Conservation (phyloP, 2,329 filamentous ascomycete genomes). For the Exophiala oligosperma region DNA sequence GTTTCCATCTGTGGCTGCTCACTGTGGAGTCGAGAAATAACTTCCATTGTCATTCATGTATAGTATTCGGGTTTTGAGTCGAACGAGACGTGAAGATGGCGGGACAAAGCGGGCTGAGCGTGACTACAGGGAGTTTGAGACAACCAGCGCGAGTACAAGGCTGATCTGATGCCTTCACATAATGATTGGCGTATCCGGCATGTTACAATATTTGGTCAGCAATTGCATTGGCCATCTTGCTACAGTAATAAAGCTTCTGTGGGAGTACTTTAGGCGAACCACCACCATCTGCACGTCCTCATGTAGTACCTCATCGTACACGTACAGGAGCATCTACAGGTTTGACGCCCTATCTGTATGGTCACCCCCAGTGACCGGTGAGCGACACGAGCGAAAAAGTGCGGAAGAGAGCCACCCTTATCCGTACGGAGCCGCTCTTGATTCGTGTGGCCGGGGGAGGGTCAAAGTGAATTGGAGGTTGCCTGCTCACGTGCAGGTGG, state of each 20-base stretch:
- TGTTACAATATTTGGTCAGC: not conserved
- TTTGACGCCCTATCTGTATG: no score
- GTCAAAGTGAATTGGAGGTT: not conserved
- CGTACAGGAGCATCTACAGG: no score
- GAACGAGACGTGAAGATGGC: conserved; percentile 5
- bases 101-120: not conserved
- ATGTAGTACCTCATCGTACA: no score
- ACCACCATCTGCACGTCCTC: no score
- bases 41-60: conserved; percentile 22
- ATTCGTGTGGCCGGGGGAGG: not conserved
- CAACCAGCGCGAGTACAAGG: not conserved
- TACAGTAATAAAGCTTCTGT: no score
- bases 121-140: not conserved
- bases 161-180: not conserved
- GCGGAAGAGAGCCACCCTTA: no score
- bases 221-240: not conserved
- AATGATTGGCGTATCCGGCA: conserved; percentile 1
- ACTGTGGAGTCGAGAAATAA: conserved; percentile 17
- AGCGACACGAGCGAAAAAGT: no score
- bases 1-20: conserved; percentile 8
- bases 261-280: no score
- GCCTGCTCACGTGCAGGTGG: not conserved
- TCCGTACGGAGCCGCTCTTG: not conserved
- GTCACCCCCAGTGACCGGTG: no score
- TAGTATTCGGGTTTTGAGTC: conserved; percentile 20